phyloP scores from a whole-genome alignment of 441 rosid genomes.

The Isatis lusitanica region DNA sequence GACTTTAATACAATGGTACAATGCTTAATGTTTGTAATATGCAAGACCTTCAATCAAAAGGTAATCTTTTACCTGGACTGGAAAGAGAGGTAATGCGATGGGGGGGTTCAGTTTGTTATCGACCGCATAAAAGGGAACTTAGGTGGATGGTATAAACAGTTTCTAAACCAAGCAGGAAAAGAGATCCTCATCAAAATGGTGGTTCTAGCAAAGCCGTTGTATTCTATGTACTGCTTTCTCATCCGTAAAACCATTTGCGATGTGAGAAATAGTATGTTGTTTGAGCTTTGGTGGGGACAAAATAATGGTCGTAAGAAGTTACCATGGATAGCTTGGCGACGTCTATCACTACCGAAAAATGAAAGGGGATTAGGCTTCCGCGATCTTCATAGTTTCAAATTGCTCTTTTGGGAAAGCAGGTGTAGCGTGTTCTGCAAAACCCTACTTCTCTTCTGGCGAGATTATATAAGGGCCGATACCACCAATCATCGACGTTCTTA shows the following conservation, averaged over 20 bases:
- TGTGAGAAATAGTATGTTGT: not conserved
- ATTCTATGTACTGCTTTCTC: not conserved
- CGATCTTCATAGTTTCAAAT: not conserved
- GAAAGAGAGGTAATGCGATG: too few species aligned
- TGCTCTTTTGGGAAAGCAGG: not conserved
- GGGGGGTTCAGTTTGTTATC: too few species aligned
- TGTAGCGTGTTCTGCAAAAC: not conserved
- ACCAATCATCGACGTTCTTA: too few species aligned
- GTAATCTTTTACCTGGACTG: too few species aligned
- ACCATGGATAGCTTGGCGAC: not conserved
- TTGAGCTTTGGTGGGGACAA: not conserved
- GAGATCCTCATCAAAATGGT: not conserved
- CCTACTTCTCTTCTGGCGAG: fast-evolving
- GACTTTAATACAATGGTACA: too few species aligned
- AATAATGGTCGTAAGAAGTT: not conserved
- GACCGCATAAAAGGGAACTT: too few species aligned
- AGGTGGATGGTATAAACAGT: not conserved
- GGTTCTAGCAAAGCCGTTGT: not conserved
- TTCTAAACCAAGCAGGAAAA: not conserved
- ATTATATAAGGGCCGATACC: not conserved
- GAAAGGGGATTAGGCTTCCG: not conserved
- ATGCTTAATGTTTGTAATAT: too few species aligned
- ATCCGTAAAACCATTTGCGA: not conserved
- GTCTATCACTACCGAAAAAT: not conserved
- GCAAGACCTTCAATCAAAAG: too few species aligned